Percentiles rank a stretch among this genome's conserved stretches.
phyloP scores from a whole-genome alignment of 2,329 filamentous ascomycete genomes.

The Gyromitra esculenta region DNA sequence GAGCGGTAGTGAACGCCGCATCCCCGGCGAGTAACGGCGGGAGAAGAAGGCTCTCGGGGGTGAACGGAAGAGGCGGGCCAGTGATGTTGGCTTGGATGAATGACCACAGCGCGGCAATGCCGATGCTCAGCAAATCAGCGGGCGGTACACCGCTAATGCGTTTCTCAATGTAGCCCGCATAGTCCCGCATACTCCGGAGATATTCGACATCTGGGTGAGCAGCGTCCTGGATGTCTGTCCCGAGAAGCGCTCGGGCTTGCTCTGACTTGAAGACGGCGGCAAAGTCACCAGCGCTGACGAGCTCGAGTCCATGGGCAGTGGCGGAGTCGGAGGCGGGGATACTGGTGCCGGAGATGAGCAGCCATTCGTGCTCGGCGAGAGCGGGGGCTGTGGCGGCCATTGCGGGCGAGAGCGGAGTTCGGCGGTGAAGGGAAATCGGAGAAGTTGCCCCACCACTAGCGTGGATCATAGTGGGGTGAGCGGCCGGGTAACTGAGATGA shows the following conservation, averaged over 20 bases:
- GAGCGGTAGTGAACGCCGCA: constrained; percentile 61
- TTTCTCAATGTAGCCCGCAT: constrained; percentile 33
- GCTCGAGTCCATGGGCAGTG: constrained; percentile 11
- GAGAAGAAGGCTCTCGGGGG: constrained; percentile 65
- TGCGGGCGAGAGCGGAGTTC: neutral
- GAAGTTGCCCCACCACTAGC: constrained; percentile 25
- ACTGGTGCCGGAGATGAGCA: constrained; percentile 13
- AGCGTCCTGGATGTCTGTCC: constrained; percentile 6
- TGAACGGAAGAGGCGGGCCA: constrained; percentile 77
- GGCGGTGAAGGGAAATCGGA: neutral
- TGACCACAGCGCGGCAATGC: constrained; percentile 75
- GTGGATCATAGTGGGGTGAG: constrained; percentile 9
- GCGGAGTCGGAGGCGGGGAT: neutral
- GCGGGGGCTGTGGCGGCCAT: constrained; percentile 1
- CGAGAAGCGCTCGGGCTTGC: neutral
- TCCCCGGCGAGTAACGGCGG: constrained; percentile 61
- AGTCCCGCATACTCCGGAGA: constrained; percentile 42
- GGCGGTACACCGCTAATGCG: constrained; percentile 13
- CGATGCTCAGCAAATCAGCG: constrained; percentile 65
- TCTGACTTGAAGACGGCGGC: constrained; percentile 12
- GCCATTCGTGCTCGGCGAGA: constrained; percentile 33
- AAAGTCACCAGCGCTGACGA: constrained; percentile 44
- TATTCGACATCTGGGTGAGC: constrained; percentile 21
- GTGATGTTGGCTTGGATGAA: constrained; percentile 91
- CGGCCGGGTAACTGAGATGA: constrained; percentile 32